Conservation (phyloP, 1,139 yeast genomes). For the Zygosaccharomyces sapae region DNA sequence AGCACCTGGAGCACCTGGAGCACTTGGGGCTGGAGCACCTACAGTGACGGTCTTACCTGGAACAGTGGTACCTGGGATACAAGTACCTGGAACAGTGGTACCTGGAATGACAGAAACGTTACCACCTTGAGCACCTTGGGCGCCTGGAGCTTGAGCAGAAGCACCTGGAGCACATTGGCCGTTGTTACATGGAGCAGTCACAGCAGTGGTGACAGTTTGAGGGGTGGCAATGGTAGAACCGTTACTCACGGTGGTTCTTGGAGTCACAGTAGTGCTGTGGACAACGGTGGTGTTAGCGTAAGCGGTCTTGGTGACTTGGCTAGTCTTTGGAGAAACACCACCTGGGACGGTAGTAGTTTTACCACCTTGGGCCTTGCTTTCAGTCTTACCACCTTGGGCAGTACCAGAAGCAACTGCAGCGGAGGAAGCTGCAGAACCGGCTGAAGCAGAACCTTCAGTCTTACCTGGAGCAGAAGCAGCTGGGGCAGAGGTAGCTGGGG, state of each 20-base stretch:
- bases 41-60: neutral
- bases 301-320: slow-evolving; percentile 4
- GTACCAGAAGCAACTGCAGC: neutral
- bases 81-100: neutral
- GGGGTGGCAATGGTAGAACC: slow-evolving; percentile 29
- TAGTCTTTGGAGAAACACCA: slow-evolving; percentile 1
- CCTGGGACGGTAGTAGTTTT: neutral
- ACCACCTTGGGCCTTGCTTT: too few species aligned
- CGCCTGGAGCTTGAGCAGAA: neutral
- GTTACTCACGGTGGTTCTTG: slow-evolving; percentile 34
- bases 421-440: slow-evolving; percentile 1
- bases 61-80: neutral
- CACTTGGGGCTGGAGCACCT: neutral
- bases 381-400: neutral
- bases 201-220: neutral
- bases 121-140: neutral
- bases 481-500: slow-evolving; percentile 6
- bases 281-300: slow-evolving; percentile 4
- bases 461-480: slow-evolving; percentile 5
- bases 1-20: neutral
- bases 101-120: neutral
- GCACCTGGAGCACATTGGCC: neutral
- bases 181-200: slow-evolving; percentile 1
- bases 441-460: slow-evolving; percentile 15
- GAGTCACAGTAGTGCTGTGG: slow-evolving; percentile 7